A percentile compares a stretch with the other conserved stretches of the same genome.
These are phyloP conservation scores for Tolypocladium ophioglossoides DNA, from an alignment of 2,329 filamentous ascomycete genomes.

Conservation along the genomic window DNA sequence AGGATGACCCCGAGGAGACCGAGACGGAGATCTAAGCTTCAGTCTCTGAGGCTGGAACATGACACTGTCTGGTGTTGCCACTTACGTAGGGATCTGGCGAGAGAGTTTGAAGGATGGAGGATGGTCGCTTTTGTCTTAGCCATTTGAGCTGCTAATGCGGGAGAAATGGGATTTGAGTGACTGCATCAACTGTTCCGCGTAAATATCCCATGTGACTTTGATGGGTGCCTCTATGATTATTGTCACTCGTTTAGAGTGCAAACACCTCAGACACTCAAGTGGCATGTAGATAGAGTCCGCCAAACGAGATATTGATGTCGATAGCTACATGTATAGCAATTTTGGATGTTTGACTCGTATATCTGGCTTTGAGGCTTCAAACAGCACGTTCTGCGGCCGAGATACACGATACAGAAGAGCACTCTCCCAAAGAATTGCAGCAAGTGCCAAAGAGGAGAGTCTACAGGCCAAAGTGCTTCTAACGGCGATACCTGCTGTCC, in stretches of 20 bases:
- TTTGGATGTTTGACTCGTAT: too few relatives aligned
- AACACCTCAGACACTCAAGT: too few relatives aligned
- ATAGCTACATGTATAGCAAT: too few relatives aligned
- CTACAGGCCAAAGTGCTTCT: too few relatives aligned
- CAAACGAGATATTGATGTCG: too few relatives aligned
- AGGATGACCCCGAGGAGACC: slow-evolving; percentile 8
- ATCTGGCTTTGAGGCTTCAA: too few relatives aligned
- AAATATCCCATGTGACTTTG: not conserved
- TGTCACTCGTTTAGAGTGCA: too few relatives aligned
- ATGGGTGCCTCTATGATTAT: not conserved
- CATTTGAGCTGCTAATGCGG: not conserved
- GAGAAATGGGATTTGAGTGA: not conserved
- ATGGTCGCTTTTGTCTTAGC: not conserved
- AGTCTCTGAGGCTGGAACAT: not conserved
- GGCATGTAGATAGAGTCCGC: too few relatives aligned
- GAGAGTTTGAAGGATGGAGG: not conserved
- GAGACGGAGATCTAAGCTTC: not conserved
- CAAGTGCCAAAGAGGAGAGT: too few relatives aligned
- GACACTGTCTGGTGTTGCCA: not conserved
- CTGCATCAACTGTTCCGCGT: not conserved
- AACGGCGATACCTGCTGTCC: too few relatives aligned
- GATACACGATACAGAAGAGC: not conserved
- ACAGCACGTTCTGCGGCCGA: not conserved
- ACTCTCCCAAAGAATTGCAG: too few relatives aligned
- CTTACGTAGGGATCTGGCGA: not conserved